phyloP scores from a whole-genome alignment of 1,284 basidiomycete species.

The Cutaneotrichosporon mucoides region DNA sequence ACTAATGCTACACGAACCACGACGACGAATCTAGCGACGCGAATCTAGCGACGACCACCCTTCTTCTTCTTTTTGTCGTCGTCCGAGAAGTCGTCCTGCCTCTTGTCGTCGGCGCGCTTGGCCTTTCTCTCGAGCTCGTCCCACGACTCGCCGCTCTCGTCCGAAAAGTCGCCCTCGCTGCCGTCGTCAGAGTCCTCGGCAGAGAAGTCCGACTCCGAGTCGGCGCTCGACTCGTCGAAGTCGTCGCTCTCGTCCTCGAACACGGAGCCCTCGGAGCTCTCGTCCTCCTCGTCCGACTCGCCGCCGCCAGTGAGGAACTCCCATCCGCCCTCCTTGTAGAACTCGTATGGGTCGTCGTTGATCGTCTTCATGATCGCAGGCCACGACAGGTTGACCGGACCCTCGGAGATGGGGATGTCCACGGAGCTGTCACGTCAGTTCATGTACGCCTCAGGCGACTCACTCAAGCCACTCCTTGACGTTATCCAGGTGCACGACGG shows the following conservation, averaged over 20 bases:
- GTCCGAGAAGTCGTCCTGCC: slow-evolving; percentile 33
- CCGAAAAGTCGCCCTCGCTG: slow-evolving; percentile 29
- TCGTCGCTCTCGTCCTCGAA: slow-evolving; percentile 56
- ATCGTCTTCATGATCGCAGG: slow-evolving; percentile 95
- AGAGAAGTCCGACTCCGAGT: slow-evolving; percentile 51
- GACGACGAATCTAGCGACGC: slow-evolving; percentile 9
- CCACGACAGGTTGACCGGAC: slow-evolving; percentile 98
- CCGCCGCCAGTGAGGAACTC: slow-evolving; percentile 72
- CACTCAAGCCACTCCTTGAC: slow-evolving; percentile 95
- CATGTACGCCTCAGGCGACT: no score
- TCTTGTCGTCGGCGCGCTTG: slow-evolving; percentile 51
- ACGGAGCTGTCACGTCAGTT: slow-evolving; percentile 56
- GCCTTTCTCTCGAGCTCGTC: slow-evolving; percentile 90
- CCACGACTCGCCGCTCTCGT: slow-evolving; percentile 78
- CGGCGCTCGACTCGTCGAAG: slow-evolving; percentile 39
- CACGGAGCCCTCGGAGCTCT: slow-evolving; percentile 71
- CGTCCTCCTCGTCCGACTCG: slow-evolving; percentile 64
- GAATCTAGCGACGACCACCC: slow-evolving; percentile 15
- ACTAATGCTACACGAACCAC: slow-evolving; percentile 13
- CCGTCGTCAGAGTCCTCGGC: slow-evolving; percentile 30
- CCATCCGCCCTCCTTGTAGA: slow-evolving; percentile 97
- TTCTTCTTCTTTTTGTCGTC: slow-evolving; percentile 39
- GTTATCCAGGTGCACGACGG: slow-evolving; percentile 82
- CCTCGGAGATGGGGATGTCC: slow-evolving; percentile 93
- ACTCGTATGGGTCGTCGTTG: slow-evolving; percentile 91